phyloP scores from a whole-genome alignment of 106 monocot genomes.

The Dioscorea zingiberensis region DNA sequence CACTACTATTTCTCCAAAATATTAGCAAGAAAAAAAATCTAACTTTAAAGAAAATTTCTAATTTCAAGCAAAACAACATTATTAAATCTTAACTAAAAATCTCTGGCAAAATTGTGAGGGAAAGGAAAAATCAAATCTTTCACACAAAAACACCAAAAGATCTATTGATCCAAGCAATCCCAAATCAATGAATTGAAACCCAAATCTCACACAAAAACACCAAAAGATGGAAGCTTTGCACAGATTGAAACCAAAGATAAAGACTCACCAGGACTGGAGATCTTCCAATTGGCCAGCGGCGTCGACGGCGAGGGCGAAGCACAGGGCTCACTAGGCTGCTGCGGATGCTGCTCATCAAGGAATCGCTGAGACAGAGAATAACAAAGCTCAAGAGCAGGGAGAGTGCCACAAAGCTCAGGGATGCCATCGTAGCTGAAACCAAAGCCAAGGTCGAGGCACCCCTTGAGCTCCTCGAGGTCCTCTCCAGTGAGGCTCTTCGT shows the following conservation, averaged over 20 bases:
- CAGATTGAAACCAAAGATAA: background rate
- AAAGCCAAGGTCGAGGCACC: constrained; percentile 52
- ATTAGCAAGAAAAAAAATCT: too few species aligned
- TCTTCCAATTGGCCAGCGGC: constrained; percentile 31
- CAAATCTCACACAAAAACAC: background rate
- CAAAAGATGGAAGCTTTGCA: background rate
- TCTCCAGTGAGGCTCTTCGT: constrained; percentile 51
- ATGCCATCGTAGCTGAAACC: constrained; percentile 59
- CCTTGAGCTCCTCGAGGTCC: constrained; percentile 50
- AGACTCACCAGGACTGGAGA: constrained; percentile 40
- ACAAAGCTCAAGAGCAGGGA: constrained; percentile 56
- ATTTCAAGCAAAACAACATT: too few species aligned
- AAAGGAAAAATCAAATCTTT: too few species aligned
- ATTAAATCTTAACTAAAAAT: too few species aligned
- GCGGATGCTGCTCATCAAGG: constrained; percentile 26
- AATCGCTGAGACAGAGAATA: constrained; percentile 48
- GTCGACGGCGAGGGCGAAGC: background rate
- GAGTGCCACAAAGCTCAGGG: constrained; percentile 46
- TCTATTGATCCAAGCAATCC: background rate
- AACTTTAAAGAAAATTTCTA: too few species aligned
- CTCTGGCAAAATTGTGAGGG: too few species aligned
- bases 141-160: too few species aligned
- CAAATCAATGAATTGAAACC: background rate
- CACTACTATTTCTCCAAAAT: too few species aligned
- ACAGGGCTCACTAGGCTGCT: background rate